Percentiles rank a stretch among this genome's conserved stretches.
phyloP scores from a whole-genome alignment of 2,329 filamentous ascomycete genomes.

The Neofusicoccum kwambonambiense region DNA sequence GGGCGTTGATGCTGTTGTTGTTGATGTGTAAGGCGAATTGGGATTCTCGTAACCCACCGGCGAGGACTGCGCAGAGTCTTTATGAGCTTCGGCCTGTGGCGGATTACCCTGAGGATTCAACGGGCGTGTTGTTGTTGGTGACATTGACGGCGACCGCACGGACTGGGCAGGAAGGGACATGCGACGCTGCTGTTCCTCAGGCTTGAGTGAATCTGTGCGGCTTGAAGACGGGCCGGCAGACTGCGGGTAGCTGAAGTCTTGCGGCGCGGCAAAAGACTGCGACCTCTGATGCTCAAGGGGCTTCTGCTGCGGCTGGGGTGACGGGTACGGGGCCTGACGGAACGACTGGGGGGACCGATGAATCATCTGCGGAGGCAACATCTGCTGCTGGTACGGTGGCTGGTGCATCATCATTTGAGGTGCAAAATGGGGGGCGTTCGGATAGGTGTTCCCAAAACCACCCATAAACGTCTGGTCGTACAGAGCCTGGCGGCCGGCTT shows the following conservation, averaged over 20 bases:
- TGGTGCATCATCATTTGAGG: constrained; percentile 36
- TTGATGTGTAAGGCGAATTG: not conserved
- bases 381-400: constrained; percentile 30
- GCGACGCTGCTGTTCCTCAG: constrained; percentile 34
- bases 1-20: not conserved
- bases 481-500: constrained; percentile 43
- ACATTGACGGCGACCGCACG: constrained; percentile 23
- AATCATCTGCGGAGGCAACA: constrained; percentile 36
- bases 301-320: constrained; percentile 41
- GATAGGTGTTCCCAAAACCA: constrained; percentile 29
- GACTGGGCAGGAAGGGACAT: constrained; percentile 44
- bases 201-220: constrained; percentile 24
- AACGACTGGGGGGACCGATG: constrained; percentile 27
- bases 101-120: constrained; percentile 18
- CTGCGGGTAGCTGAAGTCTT: constrained; percentile 34
- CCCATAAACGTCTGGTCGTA: constrained; percentile 7
- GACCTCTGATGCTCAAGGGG: constrained; percentile 45
- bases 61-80: not conserved
- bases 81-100: constrained; percentile 4
- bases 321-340: constrained; percentile 29
- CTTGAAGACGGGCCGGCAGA: constrained; percentile 24
- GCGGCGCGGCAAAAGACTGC: constrained; percentile 45
- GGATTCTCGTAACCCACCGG: not conserved
- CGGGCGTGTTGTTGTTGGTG: constrained; percentile 20
- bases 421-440: constrained; percentile 40